Percentiles rank a stretch among this genome's conserved stretches.
Conservation (phyloP, 1,284 basidiomycete genomes). For the Pisolithus thermaeus region DNA sequence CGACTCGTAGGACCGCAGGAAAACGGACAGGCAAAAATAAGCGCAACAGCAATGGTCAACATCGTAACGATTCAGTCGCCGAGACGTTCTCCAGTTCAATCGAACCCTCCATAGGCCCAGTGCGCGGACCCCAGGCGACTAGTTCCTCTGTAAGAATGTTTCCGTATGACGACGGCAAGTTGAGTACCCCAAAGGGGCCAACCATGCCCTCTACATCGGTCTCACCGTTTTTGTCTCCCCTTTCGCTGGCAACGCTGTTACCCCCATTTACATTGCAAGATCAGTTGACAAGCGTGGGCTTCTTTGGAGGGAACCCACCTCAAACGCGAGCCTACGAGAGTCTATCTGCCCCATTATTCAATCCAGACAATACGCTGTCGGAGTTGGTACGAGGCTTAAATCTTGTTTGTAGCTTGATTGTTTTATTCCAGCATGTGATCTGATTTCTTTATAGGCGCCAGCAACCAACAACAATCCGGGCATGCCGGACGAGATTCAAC, state of each 20-base stretch:
- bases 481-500: background rate
- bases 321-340: background rate
- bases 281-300: background rate
- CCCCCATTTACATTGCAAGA: conserved; percentile 2
- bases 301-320: background rate
- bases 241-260: background rate
- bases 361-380: conserved; percentile 1
- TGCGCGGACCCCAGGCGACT: conserved; percentile 1
- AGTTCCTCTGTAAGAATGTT: background rate
- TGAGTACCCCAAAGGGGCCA: conserved; percentile 6
- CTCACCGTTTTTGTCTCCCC: conserved; percentile 2
- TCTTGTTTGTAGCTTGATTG: conserved; percentile 13
- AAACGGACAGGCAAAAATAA: conserved; percentile 4
- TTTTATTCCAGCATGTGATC: background rate
- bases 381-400: conserved; percentile 5
- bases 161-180: conserved; percentile 11
- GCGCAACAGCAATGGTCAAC: background rate
- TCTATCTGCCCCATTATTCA: background rate
- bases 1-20: conserved; percentile 31
- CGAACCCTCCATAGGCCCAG: conserved; percentile 3
- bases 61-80: background rate
- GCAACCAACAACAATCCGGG: background rate
- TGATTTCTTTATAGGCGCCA: conserved; percentile 8
- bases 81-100: background rate
- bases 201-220: background rate